These are phyloP conservation scores for Colletotrichum ledebouriae DNA, from an alignment of 2,329 filamentous ascomycete genomes.

Conservation along the genomic window DNA sequence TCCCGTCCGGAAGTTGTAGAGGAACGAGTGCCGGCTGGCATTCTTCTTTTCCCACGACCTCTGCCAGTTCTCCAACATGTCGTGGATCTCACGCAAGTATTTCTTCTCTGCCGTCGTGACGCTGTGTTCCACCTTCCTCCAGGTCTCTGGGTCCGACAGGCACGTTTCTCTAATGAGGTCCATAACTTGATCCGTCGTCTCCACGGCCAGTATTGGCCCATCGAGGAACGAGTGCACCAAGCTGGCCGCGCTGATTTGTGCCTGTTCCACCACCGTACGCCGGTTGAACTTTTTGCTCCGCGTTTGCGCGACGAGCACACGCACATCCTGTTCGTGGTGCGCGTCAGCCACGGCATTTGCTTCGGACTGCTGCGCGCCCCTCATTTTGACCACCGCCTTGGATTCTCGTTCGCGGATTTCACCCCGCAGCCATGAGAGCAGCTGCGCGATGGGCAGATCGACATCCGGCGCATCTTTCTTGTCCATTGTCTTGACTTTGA, in stretches of 20 bases:
- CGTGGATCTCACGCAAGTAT: constrained; percentile 86
- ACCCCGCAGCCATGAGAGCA: constrained; percentile 83
- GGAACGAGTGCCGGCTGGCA: constrained; percentile 79
- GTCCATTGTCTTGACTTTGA: constrained; percentile 84
- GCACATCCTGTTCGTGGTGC: constrained; percentile 77
- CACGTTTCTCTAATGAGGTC: constrained; percentile 80
- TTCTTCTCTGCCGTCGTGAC: constrained; percentile 83
- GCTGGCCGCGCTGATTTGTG: constrained; percentile 69
- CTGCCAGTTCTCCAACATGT: constrained; percentile 76
- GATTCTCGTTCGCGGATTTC: constrained; percentile 86
- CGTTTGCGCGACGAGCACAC: constrained; percentile 85
- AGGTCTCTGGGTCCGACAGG: constrained; percentile 84
- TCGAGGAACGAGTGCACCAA: constrained; percentile 79
- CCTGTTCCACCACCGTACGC: constrained; percentile 86
- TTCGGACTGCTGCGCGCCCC: constrained; percentile 51
- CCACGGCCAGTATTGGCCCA: constrained; percentile 87
- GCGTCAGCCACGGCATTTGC: constrained; percentile 47
- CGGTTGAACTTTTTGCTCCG: constrained; percentile 94
- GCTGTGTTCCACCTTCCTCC: constrained; percentile 84
- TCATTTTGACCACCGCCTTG: constrained; percentile 64
- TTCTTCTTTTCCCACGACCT: constrained; percentile 66
- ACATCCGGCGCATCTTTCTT: constrained; percentile 81
- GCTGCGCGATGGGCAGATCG: constrained; percentile 79
- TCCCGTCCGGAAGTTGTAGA: constrained; percentile 92
- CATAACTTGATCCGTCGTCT: constrained; percentile 87